phyloP scores from a whole-genome alignment of 805 yeast genomes.

The Tetrapisispora nanseiensis region DNA sequence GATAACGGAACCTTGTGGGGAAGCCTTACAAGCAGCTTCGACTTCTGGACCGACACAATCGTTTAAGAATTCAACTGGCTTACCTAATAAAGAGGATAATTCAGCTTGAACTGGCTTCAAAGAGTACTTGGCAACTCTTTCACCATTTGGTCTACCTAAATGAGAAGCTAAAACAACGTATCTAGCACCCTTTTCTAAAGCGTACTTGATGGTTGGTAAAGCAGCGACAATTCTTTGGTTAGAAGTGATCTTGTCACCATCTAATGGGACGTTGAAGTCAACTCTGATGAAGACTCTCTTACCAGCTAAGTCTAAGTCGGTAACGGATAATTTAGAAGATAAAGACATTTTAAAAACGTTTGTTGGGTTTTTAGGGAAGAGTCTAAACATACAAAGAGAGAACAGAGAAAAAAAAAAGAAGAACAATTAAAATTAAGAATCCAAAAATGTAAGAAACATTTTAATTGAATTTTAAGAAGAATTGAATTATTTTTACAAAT shows the following conservation, averaged over 20 bases:
- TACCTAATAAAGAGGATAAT: constrained; percentile 64
- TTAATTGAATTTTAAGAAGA: too few relatives aligned
- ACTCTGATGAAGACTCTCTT: constrained; percentile 99
- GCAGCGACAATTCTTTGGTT: constrained; percentile 99
- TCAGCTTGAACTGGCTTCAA: constrained; percentile 89
- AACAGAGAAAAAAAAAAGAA: not conserved
- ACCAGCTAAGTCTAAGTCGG: constrained; percentile 75
- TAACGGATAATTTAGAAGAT: constrained; percentile 85
- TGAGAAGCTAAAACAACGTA: constrained; percentile 91
- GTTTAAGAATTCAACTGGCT: constrained; percentile 67
- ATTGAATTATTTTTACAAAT: too few relatives aligned
- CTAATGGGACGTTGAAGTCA: constrained; percentile 91
- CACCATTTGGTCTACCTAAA: constrained; percentile 99
- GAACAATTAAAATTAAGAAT: not conserved
- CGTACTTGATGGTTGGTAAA: constrained; percentile 94
- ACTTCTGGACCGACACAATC: constrained; percentile 94
- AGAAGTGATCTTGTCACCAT: constrained; percentile 94
- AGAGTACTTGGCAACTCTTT: constrained; percentile 74
- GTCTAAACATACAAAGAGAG: not conserved
- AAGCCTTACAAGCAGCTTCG: constrained; percentile 64
- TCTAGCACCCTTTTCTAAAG: constrained; percentile 83
- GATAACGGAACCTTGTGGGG: constrained; percentile 73
- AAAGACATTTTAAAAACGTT: constrained; percentile 58
- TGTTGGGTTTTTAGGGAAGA: not conserved
- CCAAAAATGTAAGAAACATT: not conserved